Evolutionary conservation across 1,139 yeast genomes (phyloP), one percentile per base, ranked within the genome.

Genomic region (Lodderomyces margitis): DNA sequence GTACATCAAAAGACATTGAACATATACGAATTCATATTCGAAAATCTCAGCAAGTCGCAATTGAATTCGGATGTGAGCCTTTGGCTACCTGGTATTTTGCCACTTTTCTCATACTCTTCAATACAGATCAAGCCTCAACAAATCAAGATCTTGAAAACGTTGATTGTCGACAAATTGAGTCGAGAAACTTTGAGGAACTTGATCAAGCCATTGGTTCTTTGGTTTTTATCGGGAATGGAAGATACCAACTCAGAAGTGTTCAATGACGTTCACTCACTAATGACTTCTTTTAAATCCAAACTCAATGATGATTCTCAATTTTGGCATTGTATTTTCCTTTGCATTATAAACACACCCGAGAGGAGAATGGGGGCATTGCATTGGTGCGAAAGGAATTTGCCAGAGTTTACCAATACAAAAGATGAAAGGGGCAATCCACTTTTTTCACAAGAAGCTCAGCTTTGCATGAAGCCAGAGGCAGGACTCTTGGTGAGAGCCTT

Each of bases 11-110:
- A 88, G 59, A 75, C 97, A 0, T 65, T 92, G 36, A 88, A 83
- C 46, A 78, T 91, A 0, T 92, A 91, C 58, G 80, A 78, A 32
- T 67, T 72, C 41, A 78, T 91, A 3, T 87, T 92, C 62, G 74
- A 72, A 31, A 74, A 80, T 19, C 64, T 91, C 21, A 79, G 84
- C 0, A 52, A 58, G 0, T 77, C 74, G 2, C 58, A 73, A 1
- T 62, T 85, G 37, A 78, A 83, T 38, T 50, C 64, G 4, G 76
- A 77, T 40, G 64, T 82, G 10, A 69, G 74, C 27, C 62, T 84
- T 2, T 92, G 98, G 98, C 68, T 91, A 2, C 96, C 97, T 0
- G 98, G 98, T 0, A 59, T 92, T 17, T 66, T 91, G 9, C 96
- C 98, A 0, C 67, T 92, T 37, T 78, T 91, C 73, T 78, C 94